Conservation (phyloP, 2,329 filamentous ascomycete genomes). For the Alternaria gaisen region DNA sequence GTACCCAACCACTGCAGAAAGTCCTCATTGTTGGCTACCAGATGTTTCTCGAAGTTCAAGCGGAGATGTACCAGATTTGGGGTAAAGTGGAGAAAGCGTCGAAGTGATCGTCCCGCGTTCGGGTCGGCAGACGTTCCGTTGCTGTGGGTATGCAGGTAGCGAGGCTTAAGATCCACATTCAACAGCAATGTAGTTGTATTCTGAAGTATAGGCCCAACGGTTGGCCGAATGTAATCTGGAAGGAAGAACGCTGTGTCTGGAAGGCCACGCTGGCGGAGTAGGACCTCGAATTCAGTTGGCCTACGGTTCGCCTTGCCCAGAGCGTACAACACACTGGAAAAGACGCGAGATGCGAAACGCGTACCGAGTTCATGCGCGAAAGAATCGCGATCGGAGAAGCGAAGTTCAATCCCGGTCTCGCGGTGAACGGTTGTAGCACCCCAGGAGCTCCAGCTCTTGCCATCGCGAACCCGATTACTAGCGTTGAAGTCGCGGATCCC, state of each 20-base stretch:
- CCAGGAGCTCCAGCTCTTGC: conserved; percentile 64
- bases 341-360: conserved; percentile 28
- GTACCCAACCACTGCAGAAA: conserved; percentile 53
- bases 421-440: conserved; percentile 55
- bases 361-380: conserved; percentile 11
- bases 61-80: conserved; percentile 62
- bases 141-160: conserved; percentile 22
- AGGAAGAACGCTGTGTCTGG: conserved; percentile 57
- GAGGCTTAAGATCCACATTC: conserved; percentile 29
- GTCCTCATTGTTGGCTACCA: conserved; percentile 26
- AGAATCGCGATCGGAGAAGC: conserved; percentile 14
- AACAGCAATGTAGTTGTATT: conserved; percentile 60
- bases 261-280: conserved; percentile 53
- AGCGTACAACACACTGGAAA: conserved; percentile 31
- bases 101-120: conserved; percentile 29
- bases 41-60: conserved; percentile 57
- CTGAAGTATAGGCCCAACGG: conserved; percentile 55
- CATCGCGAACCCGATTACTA: conserved; percentile 60
- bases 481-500: conserved; percentile 69
- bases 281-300: conserved; percentile 59
- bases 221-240: conserved; percentile 50
- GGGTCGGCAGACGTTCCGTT: conserved; percentile 14
- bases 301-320: conserved; percentile 44
- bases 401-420: conserved; percentile 47
- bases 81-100: conserved; percentile 53